A percentile compares a stretch with the other conserved stretches of the same genome.
phyloP scores from a whole-genome alignment of 2,329 filamentous ascomycete genomes.

The Gaeumannomyces tritici region DNA sequence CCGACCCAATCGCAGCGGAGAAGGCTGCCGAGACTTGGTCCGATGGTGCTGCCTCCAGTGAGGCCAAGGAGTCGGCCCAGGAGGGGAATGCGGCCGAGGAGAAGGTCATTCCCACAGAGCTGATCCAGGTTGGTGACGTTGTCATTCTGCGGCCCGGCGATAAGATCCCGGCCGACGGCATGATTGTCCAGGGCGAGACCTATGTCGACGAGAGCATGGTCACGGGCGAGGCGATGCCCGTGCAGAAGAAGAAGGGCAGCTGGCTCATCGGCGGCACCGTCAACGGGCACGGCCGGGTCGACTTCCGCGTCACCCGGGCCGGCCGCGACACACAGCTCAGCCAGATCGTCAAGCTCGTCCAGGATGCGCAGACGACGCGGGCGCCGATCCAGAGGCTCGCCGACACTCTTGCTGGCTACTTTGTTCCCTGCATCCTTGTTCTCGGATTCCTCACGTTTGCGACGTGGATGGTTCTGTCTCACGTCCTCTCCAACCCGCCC shows the following conservation, averaged over 20 bases:
- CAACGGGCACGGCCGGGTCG: conserved; percentile 83
- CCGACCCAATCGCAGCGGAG: conserved; percentile 84
- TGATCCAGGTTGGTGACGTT: conserved; percentile 88
- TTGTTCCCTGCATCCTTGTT: conserved; percentile 77
- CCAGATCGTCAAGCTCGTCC: conserved; percentile 96
- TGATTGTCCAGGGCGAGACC: conserved; percentile 78
- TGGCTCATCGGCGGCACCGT: conserved; percentile 87
- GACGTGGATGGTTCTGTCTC: conserved; percentile 90
- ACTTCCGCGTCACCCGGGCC: conserved; percentile 85
- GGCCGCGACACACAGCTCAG: conserved; percentile 94
- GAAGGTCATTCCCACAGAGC: conserved; percentile 80
- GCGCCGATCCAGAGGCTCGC: conserved; percentile 92
- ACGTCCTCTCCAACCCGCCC: conserved; percentile 74
- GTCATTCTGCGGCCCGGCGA: conserved; percentile 90
- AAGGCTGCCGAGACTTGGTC: conserved; percentile 78
- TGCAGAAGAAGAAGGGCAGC: conserved; percentile 75
- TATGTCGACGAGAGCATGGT: conserved; percentile 98
- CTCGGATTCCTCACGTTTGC: conserved; percentile 80
- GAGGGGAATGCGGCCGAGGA: conserved; percentile 65
- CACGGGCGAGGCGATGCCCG: conserved; percentile 92
- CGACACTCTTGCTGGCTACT: conserved; percentile 85
- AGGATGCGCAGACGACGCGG: conserved; percentile 88
- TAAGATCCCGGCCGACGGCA: conserved; percentile 90
- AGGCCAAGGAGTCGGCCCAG: conserved; percentile 32
- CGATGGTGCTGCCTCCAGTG: conserved; percentile 21